Percentiles rank a stretch among this genome's conserved stretches.
Conservation (phyloP, 805 yeast species). For the Danielozyma ontarioensis region DNA sequence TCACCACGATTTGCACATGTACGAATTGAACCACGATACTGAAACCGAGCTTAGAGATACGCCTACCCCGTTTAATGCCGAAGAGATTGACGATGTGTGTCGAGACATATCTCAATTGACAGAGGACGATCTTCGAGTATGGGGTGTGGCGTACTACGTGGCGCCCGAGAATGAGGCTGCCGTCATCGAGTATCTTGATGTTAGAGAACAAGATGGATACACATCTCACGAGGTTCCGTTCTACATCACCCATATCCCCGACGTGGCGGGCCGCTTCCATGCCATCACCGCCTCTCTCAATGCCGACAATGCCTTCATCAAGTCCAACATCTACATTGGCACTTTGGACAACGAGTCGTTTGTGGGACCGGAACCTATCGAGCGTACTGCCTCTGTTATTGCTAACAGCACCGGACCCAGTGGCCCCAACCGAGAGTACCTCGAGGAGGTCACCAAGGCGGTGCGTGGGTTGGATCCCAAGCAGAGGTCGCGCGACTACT, state of each 20-base stretch:
- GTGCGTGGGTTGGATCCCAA: slow-evolving; percentile 19
- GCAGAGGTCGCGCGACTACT: slow-evolving; percentile 20
- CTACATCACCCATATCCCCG: slow-evolving; percentile 32
- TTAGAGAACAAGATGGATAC: slow-evolving; percentile 88
- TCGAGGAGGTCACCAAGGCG: slow-evolving; percentile 49
- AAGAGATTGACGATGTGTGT: slow-evolving; percentile 9
- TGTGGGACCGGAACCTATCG: slow-evolving; percentile 70
- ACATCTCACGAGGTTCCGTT: slow-evolving; percentile 64
- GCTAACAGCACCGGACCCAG: slow-evolving; percentile 64
- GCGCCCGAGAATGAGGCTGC: slow-evolving; percentile 55
- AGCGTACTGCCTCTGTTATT: slow-evolving; percentile 58
- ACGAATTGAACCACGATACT: slow-evolving; percentile 17
- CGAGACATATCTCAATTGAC: slow-evolving; percentile 16
- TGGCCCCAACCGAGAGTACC: slow-evolving; percentile 73
- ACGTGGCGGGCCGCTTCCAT: slow-evolving; percentile 3
- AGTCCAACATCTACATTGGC: slow-evolving; percentile 75
- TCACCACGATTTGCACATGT: slow-evolving; percentile 36
- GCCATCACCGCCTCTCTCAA: slow-evolving; percentile 11
- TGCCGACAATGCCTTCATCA: slow-evolving; percentile 39
- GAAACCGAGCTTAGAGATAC: slow-evolving; percentile 5
- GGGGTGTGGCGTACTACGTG: slow-evolving; percentile 84
- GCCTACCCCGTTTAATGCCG: slow-evolving; percentile 1
- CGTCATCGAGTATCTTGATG: slow-evolving; percentile 67
- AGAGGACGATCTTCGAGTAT: slow-evolving; percentile 46
- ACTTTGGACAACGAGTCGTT: slow-evolving; percentile 77